Conservation (phyloP, 768 basidiomycete species). For the Kwoniella europaea region DNA sequence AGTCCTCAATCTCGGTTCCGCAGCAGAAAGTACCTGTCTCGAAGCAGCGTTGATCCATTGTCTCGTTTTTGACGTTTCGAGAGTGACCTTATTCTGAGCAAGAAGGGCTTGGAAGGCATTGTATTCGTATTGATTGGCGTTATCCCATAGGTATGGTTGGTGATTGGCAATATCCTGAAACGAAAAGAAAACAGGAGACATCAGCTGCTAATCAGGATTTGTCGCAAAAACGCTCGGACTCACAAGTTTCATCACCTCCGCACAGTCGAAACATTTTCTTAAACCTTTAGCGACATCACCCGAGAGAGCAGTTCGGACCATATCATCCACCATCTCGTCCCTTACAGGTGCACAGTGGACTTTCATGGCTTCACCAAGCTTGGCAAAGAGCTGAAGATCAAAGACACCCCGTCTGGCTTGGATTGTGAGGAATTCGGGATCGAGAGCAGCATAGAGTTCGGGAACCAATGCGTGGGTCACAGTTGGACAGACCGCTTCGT, state of each 20-base stretch:
- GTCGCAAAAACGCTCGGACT: slow-evolving; percentile 56
- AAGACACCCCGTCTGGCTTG: slow-evolving; percentile 77
- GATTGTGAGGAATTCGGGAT: slow-evolving; percentile 79
- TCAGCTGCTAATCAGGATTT: too few species aligned
- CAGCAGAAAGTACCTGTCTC: slow-evolving; percentile 16
- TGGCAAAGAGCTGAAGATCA: slow-evolving; percentile 77
- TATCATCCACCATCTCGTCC: slow-evolving; percentile 78
- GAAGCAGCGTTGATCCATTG: slow-evolving; percentile 69
- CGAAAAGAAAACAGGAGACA: too few species aligned
- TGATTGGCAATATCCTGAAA: slow-evolving; percentile 92
- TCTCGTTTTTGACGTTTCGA: slow-evolving; percentile 61
- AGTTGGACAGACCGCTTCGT: slow-evolving; percentile 64
- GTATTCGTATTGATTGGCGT: slow-evolving; percentile 78
- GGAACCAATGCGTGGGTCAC: slow-evolving; percentile 67
- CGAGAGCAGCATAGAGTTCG: slow-evolving; percentile 76
- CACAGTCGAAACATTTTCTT: slow-evolving; percentile 81
- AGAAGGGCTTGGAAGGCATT: slow-evolving; percentile 70
- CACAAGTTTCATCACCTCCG: slow-evolving; percentile 94
- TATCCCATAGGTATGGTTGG: slow-evolving; percentile 85
- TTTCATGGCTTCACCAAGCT: slow-evolving; percentile 80
- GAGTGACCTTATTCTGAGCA: slow-evolving; percentile 30
- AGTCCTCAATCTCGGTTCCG: slow-evolving; percentile 51
- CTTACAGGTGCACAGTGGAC: slow-evolving; percentile 93
- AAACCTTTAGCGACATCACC: slow-evolving; percentile 74
- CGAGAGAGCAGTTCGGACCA: slow-evolving; percentile 74